Conservation (phyloP, 2,329 filamentous ascomycete genomes). For the Domatiomyces catenatus region DNA sequence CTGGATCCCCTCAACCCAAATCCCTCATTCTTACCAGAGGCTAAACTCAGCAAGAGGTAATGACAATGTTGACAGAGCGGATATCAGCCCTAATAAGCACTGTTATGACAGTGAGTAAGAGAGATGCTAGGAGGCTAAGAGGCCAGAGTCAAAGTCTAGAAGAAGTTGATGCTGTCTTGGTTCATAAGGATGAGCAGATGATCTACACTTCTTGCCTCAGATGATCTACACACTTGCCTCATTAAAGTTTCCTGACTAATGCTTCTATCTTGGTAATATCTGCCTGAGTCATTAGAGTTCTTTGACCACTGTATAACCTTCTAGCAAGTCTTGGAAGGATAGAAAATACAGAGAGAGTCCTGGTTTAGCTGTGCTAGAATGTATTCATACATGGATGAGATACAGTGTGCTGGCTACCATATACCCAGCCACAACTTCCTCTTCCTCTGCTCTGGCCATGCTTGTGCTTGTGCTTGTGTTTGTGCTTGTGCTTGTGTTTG, state of each 20-base stretch:
- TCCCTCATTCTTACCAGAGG: not conserved
- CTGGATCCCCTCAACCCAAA: too few relatives aligned
- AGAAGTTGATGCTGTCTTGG: not conserved
- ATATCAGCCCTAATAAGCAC: not conserved
- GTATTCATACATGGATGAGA: not conserved
- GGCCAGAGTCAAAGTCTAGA: not conserved
- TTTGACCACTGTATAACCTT: too few relatives aligned
- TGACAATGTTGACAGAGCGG: not conserved
- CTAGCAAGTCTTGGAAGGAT: not conserved
- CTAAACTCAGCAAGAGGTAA: not conserved
- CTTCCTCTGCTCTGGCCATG: constrained; percentile 8
- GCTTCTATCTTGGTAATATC: too few relatives aligned
- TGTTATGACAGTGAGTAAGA: not conserved
- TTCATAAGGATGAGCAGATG: not conserved
- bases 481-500: constrained; percentile 1
- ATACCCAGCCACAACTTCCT: constrained; percentile 17
- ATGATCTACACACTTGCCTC: too few relatives aligned
- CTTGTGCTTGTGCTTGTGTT: too few relatives aligned
- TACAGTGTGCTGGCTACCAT: constrained; percentile 4
- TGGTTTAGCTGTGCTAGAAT: not conserved
- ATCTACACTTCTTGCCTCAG: not conserved
- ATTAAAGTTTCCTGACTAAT: too few relatives aligned
- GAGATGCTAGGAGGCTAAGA: not conserved
- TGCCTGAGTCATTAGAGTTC: too few relatives aligned
- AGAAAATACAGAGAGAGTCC: not conserved